phyloP scores from a whole-genome alignment of 139 green algal genomes.

The Edaphochlamys debaryana region DNA sequence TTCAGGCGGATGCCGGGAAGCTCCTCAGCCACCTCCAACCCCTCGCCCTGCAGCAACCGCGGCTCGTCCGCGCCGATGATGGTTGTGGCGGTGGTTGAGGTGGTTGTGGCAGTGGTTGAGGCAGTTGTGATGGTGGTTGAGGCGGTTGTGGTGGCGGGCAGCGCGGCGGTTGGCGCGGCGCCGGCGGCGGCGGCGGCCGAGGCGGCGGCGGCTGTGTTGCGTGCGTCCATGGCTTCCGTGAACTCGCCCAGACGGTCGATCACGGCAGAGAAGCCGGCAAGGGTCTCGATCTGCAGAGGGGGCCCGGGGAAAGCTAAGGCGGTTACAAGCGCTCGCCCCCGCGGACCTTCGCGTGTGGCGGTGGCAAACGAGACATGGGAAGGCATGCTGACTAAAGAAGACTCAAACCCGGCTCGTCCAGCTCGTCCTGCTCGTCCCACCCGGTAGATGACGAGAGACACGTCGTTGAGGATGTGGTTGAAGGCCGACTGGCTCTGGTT shows the following conservation, averaged over 20 bases:
- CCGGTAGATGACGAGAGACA: conserved; percentile 97
- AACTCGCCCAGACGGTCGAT: conserved; percentile 93
- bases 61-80: neutral
- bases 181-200: neutral
- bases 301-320: too few relatives aligned
- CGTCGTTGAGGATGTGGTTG: conserved; percentile 95
- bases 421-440: conserved; percentile 44
- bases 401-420: too few relatives aligned
- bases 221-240: conserved; percentile 67
- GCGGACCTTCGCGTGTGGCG: too few relatives aligned
- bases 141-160: too few relatives aligned
- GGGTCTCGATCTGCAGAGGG: conserved; percentile 83
- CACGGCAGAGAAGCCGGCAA: conserved; percentile 84
- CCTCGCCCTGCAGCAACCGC: neutral
- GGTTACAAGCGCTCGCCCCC: too few relatives aligned
- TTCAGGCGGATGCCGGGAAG: conserved; percentile 22
- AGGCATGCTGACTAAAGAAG: too few relatives aligned
- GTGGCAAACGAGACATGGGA: too few relatives aligned
- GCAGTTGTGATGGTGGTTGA: too few relatives aligned
- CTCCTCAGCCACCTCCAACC: too few relatives aligned
- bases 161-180: too few relatives aligned
- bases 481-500: conserved; percentile 95
- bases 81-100: too few relatives aligned
- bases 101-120: too few relatives aligned
- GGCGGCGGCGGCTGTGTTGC: conserved; percentile 14